These are phyloP conservation scores for Solanum chaucha DNA, from an alignment of 257 asterid genomes.

Conservation along the genomic window DNA sequence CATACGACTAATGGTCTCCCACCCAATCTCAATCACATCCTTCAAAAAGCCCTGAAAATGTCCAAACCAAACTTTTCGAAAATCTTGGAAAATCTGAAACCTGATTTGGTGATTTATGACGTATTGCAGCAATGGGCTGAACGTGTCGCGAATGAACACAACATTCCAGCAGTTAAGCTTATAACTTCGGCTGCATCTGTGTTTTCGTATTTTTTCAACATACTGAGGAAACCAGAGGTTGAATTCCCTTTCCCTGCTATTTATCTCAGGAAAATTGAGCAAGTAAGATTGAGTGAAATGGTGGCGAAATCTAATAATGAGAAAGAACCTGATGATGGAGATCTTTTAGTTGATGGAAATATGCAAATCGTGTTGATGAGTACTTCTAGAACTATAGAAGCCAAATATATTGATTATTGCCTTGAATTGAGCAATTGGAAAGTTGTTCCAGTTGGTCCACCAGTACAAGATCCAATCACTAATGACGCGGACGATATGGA, in stretches of 20 bases:
- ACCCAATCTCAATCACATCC: too few species aligned
- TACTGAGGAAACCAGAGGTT: neutral
- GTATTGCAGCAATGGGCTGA: too few species aligned
- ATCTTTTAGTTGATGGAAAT: neutral
- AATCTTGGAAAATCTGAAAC: too few species aligned
- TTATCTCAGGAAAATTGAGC: conserved; percentile 2
- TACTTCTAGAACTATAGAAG: conserved; percentile 33
- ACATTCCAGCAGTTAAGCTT: too few species aligned
- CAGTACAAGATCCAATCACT: neutral
- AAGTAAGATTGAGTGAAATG: neutral
- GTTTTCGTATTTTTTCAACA: too few species aligned
- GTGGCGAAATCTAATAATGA: neutral
- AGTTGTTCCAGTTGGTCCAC: conserved; percentile 24
- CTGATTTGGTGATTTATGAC: too few species aligned
- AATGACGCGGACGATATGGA: neutral
- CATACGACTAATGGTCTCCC: too few species aligned
- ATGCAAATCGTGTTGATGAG: conserved; percentile 14
- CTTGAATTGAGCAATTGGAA: neutral
- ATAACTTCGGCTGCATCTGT: too few species aligned
- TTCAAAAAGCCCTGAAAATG: too few species aligned
- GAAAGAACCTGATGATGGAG: conserved; percentile 10
- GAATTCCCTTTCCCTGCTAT: conserved; percentile 28
- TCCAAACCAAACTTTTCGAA: too few species aligned
- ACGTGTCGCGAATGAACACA: too few species aligned
- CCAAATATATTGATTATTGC: conserved; percentile 31